Evolutionary conservation across 169 alveolate genomes (phyloP).

Genomic region (Blepharisma undulans): DNA sequence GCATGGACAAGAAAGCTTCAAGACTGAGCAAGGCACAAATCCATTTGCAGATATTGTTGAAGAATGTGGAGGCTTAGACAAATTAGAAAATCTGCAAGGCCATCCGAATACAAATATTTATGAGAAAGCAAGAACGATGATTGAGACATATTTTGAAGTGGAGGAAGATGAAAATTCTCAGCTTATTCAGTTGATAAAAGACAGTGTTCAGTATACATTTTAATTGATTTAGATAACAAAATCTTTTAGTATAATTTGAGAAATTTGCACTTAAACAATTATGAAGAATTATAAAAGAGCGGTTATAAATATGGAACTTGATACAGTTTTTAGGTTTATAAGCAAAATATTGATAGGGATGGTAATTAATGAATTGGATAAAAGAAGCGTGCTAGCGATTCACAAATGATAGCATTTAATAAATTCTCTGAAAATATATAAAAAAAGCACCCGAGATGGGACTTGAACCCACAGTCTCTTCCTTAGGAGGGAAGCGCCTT

Average conservation of each 20-base stretch:
- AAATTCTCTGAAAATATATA: too few relatives aligned
- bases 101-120: conserved; percentile 78
- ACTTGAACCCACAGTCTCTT: conserved; percentile 81
- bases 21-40: conserved; percentile 62
- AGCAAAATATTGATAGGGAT: too few relatives aligned
- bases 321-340: too few relatives aligned
- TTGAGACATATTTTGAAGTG: conserved; percentile 70
- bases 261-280: too few relatives aligned
- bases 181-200: conserved; percentile 28
- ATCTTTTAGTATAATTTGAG: not conserved
- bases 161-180: conserved; percentile 50
- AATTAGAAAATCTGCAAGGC: conserved; percentile 75
- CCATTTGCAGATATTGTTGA: conserved; percentile 86
- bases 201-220: not conserved
- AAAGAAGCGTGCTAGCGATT: not conserved
- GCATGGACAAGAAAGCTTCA: conserved; percentile 73
- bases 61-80: conserved; percentile 73
- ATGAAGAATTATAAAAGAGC: too few relatives aligned
- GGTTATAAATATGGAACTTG: too few relatives aligned
- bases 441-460: conserved; percentile 71
- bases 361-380: not conserved
- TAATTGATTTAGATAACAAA: not conserved
- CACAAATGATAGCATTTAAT: not conserved
- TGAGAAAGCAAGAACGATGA: conserved; percentile 71
- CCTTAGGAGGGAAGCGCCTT: conserved; percentile 85